phyloP scores from a whole-genome alignment of 2,329 filamentous ascomycete genomes.

The Xylariaceae sp. region DNA sequence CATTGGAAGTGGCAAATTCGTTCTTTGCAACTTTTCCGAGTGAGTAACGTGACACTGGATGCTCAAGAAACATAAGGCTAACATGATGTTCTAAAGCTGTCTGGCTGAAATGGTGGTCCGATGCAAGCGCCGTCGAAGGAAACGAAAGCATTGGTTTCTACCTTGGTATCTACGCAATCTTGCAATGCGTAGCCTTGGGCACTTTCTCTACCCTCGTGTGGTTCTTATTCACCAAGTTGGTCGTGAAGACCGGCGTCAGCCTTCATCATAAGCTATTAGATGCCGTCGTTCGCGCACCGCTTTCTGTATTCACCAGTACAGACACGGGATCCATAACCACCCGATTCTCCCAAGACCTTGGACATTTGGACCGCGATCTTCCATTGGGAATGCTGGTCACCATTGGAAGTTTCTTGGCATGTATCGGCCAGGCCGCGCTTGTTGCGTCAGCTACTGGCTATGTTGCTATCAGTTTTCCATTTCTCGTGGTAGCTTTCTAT shows the following conservation, averaged over 20 bases:
- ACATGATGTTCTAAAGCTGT: constrained; percentile 5
- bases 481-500: not conserved
- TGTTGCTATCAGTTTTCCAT: constrained; percentile 1
- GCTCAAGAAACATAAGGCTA: too few relatives aligned
- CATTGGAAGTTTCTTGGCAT: not conserved
- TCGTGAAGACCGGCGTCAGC: not conserved
- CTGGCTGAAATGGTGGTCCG: constrained; percentile 12
- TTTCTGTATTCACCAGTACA: not conserved
- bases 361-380: not conserved
- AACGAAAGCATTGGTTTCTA: constrained; percentile 10
- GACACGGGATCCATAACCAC: not conserved
- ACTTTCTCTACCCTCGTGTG: not conserved
- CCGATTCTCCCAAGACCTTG: not conserved
- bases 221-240: not conserved
- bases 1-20: not conserved
- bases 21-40: not conserved
- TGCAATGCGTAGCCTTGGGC: not conserved
- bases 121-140: constrained; percentile 2
- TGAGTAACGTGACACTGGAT: too few relatives aligned
- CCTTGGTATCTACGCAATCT: constrained; percentile 6
- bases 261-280: not conserved
- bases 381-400: not conserved
- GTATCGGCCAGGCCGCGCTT: not conserved
- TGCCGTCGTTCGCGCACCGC: not conserved
- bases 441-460: not conserved